Evolutionary conservation across 2,329 filamentous ascomycete species (phyloP).

Genomic region (Didymosphaeria variabile): DNA sequence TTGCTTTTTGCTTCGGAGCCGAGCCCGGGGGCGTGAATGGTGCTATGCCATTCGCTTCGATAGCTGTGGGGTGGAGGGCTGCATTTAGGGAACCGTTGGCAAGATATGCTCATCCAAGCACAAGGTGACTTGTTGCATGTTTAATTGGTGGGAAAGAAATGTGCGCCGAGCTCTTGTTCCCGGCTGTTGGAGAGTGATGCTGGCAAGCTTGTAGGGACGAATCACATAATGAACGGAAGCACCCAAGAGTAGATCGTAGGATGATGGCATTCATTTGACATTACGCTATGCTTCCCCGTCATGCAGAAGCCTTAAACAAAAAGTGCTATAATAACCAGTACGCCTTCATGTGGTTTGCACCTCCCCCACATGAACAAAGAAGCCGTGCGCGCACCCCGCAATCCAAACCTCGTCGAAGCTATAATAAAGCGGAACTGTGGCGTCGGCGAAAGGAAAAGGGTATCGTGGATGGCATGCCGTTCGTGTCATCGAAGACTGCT

Average conservation of each 20-base stretch:
- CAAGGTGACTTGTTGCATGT: too few species aligned
- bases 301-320: slow-evolving; percentile 5
- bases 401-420: not conserved
- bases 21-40: too few species aligned
- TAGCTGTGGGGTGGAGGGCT: too few species aligned
- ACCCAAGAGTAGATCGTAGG: not conserved
- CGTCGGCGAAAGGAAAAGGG: slow-evolving; percentile 33
- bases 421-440: not conserved
- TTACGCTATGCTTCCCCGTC: slow-evolving; percentile 18
- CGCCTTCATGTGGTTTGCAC: slow-evolving; percentile 8
- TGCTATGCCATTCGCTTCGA: too few species aligned
- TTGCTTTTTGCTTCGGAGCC: too few species aligned
- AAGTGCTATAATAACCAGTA: slow-evolving; percentile 10
- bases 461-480: slow-evolving; percentile 41
- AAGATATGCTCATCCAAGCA: too few species aligned
- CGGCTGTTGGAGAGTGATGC: too few species aligned
- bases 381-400: not conserved
- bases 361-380: slow-evolving; percentile 3
- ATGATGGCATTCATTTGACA: slow-evolving; percentile 10
- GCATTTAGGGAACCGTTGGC: too few species aligned
- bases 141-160: too few species aligned
- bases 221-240: not conserved
- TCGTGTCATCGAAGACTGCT: slow-evolving; percentile 22
- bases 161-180: too few species aligned
- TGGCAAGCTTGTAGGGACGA: too few species aligned